Conservation (phyloP, 1,284 basidiomycete species). For the Irpex sp. region DNA sequence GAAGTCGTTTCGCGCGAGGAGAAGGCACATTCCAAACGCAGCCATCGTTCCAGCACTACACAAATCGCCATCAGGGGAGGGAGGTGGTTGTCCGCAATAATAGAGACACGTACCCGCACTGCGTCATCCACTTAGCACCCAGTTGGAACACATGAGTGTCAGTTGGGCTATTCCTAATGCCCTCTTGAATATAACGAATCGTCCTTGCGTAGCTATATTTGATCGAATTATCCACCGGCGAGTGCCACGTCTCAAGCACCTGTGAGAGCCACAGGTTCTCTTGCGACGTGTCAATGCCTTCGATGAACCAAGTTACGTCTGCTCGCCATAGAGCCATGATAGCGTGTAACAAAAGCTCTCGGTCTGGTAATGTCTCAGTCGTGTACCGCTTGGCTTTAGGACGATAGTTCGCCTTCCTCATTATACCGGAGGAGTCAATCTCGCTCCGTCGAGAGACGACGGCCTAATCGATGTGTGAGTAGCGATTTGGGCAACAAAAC, state of each 20-base stretch:
- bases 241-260: constrained; percentile 53
- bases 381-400: constrained; percentile 59
- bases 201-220: constrained; percentile 55
- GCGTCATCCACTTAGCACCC: constrained; percentile 33
- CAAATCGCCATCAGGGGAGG: constrained; percentile 5
- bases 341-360: constrained; percentile 62
- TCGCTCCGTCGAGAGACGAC: constrained; percentile 52
- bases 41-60: constrained; percentile 52
- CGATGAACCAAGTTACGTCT: constrained; percentile 49
- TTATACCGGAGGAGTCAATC: constrained; percentile 50
- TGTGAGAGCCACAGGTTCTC: constrained; percentile 43
- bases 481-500: not conserved
- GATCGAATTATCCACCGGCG: constrained; percentile 57
- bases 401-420: constrained; percentile 48
- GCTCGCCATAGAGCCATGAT: constrained; percentile 66
- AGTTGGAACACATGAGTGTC: constrained; percentile 14
- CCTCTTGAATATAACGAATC: constrained; percentile 43
- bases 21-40: constrained; percentile 53
- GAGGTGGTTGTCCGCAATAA: not conserved
- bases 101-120: constrained; percentile 28
- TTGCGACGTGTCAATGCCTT: constrained; percentile 28
- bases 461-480: constrained; percentile 11
- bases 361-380: constrained; percentile 57
- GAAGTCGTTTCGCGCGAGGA: constrained; percentile 53
- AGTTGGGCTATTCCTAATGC: constrained; percentile 34